phyloP scores from a whole-genome alignment of 192 early-diverging fungal genomes.

The Backusella liffmaniae region DNA sequence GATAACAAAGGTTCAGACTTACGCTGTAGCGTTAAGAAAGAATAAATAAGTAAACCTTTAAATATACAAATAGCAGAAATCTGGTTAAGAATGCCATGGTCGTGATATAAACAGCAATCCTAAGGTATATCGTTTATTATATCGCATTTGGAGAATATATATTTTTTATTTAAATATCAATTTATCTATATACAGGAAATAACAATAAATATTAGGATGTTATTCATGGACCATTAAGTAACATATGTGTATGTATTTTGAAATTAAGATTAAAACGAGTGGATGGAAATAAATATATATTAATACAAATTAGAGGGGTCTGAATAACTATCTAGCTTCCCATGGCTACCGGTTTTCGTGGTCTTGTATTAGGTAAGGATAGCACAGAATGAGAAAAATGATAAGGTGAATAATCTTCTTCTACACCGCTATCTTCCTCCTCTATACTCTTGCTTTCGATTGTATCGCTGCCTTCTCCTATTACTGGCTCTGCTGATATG shows the following conservation, averaged over 20 bases:
- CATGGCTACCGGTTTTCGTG: background rate
- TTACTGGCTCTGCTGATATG: background rate
- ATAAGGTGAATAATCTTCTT: conserved; percentile 24
- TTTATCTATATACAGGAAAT: background rate
- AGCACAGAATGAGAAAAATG: background rate
- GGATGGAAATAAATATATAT: background rate
- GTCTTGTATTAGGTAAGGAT: background rate
- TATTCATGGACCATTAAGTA: background rate
- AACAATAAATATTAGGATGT: background rate
- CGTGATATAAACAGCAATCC: too few species aligned
- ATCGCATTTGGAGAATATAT: background rate
- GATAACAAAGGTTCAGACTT: too few species aligned
- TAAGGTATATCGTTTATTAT: too few species aligned
- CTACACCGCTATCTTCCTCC: conserved; percentile 34
- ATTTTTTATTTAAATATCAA: background rate
- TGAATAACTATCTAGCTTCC: background rate
- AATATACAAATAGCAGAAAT: too few species aligned
- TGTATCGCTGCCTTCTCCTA: background rate
- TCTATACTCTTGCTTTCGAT: background rate
- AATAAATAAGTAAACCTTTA: too few species aligned
- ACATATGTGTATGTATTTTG: background rate
- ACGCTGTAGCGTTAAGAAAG: too few species aligned
- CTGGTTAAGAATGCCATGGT: too few species aligned
- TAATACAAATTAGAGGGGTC: background rate
- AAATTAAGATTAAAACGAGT: background rate